A percentile compares a stretch with the other conserved stretches of the same genome.
phyloP scores from a whole-genome alignment of 2,329 filamentous ascomycete species.

The Decorospora gaudefroyi region DNA sequence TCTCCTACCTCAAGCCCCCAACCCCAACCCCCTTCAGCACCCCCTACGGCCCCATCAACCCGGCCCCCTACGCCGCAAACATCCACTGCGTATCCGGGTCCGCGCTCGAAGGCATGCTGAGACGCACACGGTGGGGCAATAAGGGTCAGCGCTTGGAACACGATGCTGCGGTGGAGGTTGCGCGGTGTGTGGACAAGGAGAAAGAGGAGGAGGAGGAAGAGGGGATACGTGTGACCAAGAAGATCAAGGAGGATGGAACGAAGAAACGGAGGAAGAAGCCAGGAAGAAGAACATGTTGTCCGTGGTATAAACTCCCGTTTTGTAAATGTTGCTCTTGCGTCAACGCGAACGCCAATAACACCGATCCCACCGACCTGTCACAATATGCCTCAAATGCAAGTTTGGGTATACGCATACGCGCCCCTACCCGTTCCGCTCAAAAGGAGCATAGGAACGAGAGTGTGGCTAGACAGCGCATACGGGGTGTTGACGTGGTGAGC shows the following conservation, averaged over 20 bases:
- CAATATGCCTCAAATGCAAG: too few relatives aligned
- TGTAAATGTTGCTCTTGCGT: conserved; percentile 1
- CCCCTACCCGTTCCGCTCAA: too few relatives aligned
- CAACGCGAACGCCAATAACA: neutral
- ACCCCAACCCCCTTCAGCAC: conserved; percentile 75
- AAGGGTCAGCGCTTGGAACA: too few relatives aligned
- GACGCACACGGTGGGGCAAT: conserved; percentile 5
- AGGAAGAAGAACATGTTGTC: neutral
- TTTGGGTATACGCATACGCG: too few relatives aligned
- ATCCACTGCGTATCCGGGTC: neutral
- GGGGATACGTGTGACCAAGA: neutral
- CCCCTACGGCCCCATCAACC: conserved; percentile 47
- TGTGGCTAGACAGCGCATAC: too few relatives aligned
- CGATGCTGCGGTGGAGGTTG: too few relatives aligned
- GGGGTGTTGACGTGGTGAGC: too few relatives aligned
- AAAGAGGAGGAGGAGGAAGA: neutral
- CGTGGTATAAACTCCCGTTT: neutral
- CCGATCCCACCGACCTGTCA: too few relatives aligned
- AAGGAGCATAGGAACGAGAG: too few relatives aligned
- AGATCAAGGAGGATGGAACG: neutral
- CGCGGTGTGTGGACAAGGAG: neutral
- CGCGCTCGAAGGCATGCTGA: neutral
- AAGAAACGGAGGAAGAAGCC: neutral
- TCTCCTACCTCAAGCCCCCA: conserved; percentile 63
- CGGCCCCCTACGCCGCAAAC: neutral